Conservation (phyloP, 2,329 filamentous ascomycete species). For the Onygenales sp. region DNA sequence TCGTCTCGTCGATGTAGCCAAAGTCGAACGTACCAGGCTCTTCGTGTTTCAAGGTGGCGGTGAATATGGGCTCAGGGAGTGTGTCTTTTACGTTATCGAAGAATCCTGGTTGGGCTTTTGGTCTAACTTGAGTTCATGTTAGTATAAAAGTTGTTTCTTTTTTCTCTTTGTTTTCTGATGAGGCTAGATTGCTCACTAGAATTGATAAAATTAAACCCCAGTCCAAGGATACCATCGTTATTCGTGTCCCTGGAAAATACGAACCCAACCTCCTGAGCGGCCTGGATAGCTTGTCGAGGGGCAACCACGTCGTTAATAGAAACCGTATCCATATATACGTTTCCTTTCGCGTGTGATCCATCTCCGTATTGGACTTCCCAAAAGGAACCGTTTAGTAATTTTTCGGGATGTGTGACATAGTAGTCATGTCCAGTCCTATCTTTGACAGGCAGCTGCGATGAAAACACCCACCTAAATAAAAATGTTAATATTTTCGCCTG, state of each 20-base stretch:
- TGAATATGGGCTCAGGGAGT: constrained; percentile 59
- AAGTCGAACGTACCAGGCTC: constrained; percentile 62
- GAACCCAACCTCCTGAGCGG: constrained; percentile 49
- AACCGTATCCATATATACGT: constrained; percentile 58
- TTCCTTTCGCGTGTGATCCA: constrained; percentile 52
- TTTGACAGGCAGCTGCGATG: constrained; percentile 43
- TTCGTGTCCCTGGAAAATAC: constrained; percentile 42
- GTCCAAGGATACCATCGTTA: constrained; percentile 52
- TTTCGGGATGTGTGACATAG: constrained; percentile 46
- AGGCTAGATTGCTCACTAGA: constrained; percentile 23
- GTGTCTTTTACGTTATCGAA: constrained; percentile 57
- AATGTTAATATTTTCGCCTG: constrained; percentile 11
- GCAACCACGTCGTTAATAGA: constrained; percentile 51
- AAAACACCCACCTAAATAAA: constrained; percentile 54
- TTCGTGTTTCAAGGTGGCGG: constrained; percentile 55
- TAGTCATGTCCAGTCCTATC: constrained; percentile 46
- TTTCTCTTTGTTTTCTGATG: too few species aligned
- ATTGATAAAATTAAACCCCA: constrained; percentile 53
- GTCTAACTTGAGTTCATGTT: constrained; percentile 4
- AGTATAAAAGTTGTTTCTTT: not conserved
- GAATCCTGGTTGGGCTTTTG: constrained; percentile 53
- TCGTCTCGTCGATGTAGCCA: constrained; percentile 55
- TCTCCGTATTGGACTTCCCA: constrained; percentile 60
- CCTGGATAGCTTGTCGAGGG: constrained; percentile 54
- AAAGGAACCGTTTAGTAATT: constrained; percentile 39